Evolutionary conservation across 2,329 filamentous ascomycete genomes (phyloP).

Genomic region (Blastomyces gilchristii): DNA sequence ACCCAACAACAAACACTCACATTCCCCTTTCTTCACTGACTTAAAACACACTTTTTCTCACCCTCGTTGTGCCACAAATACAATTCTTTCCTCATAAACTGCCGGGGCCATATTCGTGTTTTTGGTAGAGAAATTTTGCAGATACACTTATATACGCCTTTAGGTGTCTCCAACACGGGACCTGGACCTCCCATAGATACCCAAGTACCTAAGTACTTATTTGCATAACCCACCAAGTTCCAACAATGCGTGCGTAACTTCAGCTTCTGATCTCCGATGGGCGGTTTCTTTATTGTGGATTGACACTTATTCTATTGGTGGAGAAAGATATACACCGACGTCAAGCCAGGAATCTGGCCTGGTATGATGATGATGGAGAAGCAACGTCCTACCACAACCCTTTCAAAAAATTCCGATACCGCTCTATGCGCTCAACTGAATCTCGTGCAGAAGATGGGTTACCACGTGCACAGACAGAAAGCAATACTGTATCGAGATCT

Average conservation of each 20-base stretch:
- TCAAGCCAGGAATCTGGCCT: conserved; percentile 30
- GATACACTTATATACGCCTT: background rate
- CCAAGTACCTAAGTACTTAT: background rate
- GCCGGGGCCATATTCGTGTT: background rate
- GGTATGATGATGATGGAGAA: conserved; percentile 34
- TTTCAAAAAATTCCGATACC: conserved; percentile 31
- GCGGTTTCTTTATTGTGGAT: background rate
- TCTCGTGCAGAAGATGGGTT: conserved; percentile 22
- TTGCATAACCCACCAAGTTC: background rate
- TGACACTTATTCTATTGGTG: background rate
- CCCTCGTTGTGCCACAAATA: background rate
- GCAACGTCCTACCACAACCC: conserved; percentile 29
- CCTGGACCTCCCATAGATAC: background rate
- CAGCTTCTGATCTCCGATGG: background rate
- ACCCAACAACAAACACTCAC: background rate
- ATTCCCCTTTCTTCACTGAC: background rate
- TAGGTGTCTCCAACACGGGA: background rate
- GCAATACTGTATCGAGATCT: conserved; percentile 15
- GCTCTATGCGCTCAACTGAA: conserved; percentile 20
- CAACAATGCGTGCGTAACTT: background rate
- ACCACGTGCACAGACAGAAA: conserved; percentile 17
- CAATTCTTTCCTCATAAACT: background rate
- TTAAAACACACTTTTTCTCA: background rate
- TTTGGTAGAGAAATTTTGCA: background rate
- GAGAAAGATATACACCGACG: conserved; percentile 32